These are phyloP conservation scores for Leccinum disarticulatum DNA, from an alignment of 768 basidiomycete species.

Conservation along the genomic window DNA sequence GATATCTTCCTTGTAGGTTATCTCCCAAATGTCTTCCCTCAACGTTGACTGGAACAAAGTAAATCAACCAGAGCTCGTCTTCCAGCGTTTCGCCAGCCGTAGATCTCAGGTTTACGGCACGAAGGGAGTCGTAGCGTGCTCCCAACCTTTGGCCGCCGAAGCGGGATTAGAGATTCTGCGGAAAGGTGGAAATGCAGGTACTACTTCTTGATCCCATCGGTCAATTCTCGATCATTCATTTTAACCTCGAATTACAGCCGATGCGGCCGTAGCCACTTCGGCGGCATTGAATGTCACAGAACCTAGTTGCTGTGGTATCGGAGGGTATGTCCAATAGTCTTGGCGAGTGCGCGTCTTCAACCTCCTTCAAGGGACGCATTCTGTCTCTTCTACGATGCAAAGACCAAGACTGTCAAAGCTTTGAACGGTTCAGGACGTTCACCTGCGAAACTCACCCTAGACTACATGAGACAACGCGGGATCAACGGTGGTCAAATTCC, in stretches of 20 bases:
- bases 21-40: slow-evolving; percentile 26
- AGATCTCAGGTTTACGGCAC: slow-evolving; percentile 84
- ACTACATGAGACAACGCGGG: slow-evolving; percentile 69
- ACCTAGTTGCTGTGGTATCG: slow-evolving; percentile 87
- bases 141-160: slow-evolving; percentile 88
- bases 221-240: not conserved
- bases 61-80: slow-evolving; percentile 60
- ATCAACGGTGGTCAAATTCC: slow-evolving; percentile 71
- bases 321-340: slow-evolving; percentile 54
- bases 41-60: slow-evolving; percentile 60
- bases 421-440: slow-evolving; percentile 92
- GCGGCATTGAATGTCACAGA: slow-evolving; percentile 93
- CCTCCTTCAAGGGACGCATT: slow-evolving; percentile 68
- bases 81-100: slow-evolving; percentile 78
- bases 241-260: slow-evolving; percentile 47
- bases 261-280: slow-evolving; percentile 92
- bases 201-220: slow-evolving; percentile 15
- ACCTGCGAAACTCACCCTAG: slow-evolving; percentile 75
- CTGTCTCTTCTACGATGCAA: slow-evolving; percentile 89
- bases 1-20: slow-evolving; percentile 1
- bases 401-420: slow-evolving; percentile 77
- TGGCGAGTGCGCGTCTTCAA: slow-evolving; percentile 11
- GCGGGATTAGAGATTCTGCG: slow-evolving; percentile 90
- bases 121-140: slow-evolving; percentile 84
- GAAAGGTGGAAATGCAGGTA: slow-evolving; percentile 95